phyloP scores from a whole-genome alignment of 164 flowering plant species.

The Kalanchoe fedtschenkoi region DNA sequence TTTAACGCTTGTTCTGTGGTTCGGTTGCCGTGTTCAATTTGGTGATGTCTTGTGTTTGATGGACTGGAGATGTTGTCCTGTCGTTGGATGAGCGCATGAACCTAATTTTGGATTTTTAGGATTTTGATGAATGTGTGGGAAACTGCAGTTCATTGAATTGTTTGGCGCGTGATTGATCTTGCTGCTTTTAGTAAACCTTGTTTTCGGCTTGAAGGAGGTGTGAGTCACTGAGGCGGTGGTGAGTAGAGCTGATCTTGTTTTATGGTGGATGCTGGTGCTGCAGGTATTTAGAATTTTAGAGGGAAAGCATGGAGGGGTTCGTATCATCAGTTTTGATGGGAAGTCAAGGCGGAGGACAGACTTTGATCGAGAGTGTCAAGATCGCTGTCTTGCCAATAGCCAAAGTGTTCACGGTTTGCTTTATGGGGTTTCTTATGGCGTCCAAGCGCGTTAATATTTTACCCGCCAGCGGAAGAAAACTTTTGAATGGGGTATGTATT shows the following conservation, averaged over 20 bases:
- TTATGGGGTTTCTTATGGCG: slow-evolving; percentile 87
- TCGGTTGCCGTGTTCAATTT: neutral
- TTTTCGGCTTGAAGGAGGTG: neutral
- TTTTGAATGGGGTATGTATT: slow-evolving; percentile 72
- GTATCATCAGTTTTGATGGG: slow-evolving; percentile 16
- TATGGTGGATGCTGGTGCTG: neutral
- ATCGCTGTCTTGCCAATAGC: slow-evolving; percentile 89
- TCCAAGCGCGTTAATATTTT: slow-evolving; percentile 83
- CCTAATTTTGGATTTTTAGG: neutral
- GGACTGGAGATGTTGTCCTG: neutral
- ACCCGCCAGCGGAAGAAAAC: slow-evolving; percentile 77
- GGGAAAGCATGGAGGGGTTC: slow-evolving; percentile 26
- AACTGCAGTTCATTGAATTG: neutral
- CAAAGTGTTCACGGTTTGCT: slow-evolving; percentile 84
- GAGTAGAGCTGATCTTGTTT: neutral
- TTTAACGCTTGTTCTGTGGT: too few species aligned
- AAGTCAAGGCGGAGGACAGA: slow-evolving; percentile 35
- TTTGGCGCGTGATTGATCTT: neutral
- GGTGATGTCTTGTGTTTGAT: neutral
- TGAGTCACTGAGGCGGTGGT: neutral
- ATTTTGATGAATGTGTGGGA: neutral
- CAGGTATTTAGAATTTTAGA: neutral
- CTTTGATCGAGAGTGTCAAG: slow-evolving; percentile 48
- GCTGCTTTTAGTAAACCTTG: neutral
- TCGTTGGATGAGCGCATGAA: neutral